These are phyloP conservation scores for Suillus alpinus DNA, from an alignment of 768 basidiomycete genomes.

Conservation along the genomic window DNA sequence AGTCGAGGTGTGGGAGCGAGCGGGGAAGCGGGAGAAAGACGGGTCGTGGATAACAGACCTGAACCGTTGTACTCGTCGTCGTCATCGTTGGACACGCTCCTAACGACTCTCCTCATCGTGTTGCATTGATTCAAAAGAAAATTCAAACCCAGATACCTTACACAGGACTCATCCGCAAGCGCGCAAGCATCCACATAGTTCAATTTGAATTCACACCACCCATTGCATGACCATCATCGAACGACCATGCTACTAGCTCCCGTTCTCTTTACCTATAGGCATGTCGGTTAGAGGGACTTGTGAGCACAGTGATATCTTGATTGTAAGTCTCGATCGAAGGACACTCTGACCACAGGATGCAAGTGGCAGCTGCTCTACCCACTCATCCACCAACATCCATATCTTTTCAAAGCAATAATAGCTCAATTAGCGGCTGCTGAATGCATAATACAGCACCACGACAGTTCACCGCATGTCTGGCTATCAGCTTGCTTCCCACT, in stretches of 20 bases:
- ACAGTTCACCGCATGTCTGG: background rate
- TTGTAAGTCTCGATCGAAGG: background rate
- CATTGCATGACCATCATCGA: background rate
- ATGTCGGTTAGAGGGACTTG: background rate
- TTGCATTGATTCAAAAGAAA: background rate
- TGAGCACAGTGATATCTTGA: background rate
- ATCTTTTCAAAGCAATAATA: no score
- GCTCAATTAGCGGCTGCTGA: background rate
- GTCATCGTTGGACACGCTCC: slow-evolving; percentile 12
- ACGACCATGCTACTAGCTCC: background rate
- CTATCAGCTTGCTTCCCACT: background rate
- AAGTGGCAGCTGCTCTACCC: background rate
- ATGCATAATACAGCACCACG: no score
- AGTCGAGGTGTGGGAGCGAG: slow-evolving; percentile 8
- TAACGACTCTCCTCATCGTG: slow-evolving; percentile 3
- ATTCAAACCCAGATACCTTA: slow-evolving; percentile 23
- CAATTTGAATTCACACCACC: background rate
- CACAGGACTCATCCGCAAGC: background rate
- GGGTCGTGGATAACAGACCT: slow-evolving; percentile 1
- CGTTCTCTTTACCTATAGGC: background rate
- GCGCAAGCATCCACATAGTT: background rate
- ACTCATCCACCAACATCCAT: background rate
- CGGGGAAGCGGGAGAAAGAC: background rate
- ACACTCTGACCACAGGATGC: background rate
- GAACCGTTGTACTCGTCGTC: slow-evolving; percentile 6